A percentile compares a stretch with the other conserved stretches of the same genome.
These are phyloP conservation scores for Penicillium waksmanii DNA, from an alignment of 495 filamentous ascomycete genomes.

Conservation along the genomic window DNA sequence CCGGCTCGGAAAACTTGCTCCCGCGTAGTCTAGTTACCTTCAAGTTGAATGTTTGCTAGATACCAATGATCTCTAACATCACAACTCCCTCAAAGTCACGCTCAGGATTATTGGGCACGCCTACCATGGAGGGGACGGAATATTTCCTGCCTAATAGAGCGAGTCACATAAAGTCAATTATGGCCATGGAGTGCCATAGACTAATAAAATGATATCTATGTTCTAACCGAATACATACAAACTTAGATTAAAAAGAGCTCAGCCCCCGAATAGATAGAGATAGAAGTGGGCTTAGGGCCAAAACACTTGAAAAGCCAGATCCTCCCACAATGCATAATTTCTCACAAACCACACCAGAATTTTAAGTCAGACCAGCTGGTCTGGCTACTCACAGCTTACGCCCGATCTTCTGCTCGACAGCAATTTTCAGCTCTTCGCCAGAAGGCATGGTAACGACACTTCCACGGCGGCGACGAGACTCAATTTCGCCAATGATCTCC, in stretches of 20 bases:
- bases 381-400: conserved; percentile 33
- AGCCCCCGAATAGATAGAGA: not conserved
- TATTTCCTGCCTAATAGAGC: too few relatives aligned
- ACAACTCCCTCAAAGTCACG: too few relatives aligned
- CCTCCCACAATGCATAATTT: too few relatives aligned
- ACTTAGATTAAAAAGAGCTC: not conserved
- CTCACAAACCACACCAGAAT: not conserved
- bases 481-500: conserved; percentile 74
- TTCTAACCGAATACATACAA: not conserved
- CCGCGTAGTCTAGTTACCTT: too few relatives aligned
- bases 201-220: not conserved
- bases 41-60: too few relatives aligned
- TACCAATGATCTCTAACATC: too few relatives aligned
- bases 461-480: conserved; percentile 59
- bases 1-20: too few relatives aligned
- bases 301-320: too few relatives aligned
- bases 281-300: too few relatives aligned
- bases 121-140: too few relatives aligned
- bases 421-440: conserved; percentile 48
- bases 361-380: not conserved
- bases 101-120: too few relatives aligned
- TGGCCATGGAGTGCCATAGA: not conserved
- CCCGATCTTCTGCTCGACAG: conserved; percentile 51
- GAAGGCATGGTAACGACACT: conserved; percentile 51
- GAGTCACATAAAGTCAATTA: too few relatives aligned